A percentile compares a stretch with the other conserved stretches of the same genome.
Conservation (phyloP, 345 rosid species). For the Triadica sebifera region DNA sequence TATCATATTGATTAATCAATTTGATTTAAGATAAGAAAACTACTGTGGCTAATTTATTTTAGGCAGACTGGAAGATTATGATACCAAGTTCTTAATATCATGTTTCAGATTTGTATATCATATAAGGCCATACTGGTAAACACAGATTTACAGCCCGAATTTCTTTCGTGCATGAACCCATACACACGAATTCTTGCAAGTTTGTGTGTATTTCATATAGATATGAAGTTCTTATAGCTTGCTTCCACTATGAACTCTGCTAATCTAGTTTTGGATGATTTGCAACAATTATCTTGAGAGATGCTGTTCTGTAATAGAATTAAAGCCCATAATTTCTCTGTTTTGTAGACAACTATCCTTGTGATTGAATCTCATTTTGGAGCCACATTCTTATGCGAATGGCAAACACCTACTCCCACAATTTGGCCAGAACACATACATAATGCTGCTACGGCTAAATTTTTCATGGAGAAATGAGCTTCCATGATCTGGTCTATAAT, state of each 20-base stretch:
- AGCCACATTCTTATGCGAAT: slow-evolving; percentile 61
- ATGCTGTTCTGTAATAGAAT: background rate
- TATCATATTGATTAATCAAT: no score
- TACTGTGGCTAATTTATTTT: no score
- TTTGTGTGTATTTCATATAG: background rate
- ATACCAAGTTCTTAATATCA: no score
- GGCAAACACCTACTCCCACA: slow-evolving; percentile 93
- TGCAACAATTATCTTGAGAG: background rate
- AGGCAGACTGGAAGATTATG: no score
- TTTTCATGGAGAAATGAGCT: background rate
- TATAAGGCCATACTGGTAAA: no score
- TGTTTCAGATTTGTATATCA: no score
- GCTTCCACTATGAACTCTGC: background rate
- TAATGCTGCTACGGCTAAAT: slow-evolving; percentile 58
- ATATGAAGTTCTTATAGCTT: background rate
- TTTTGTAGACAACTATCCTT: slow-evolving; percentile 57
- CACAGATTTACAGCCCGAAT: no score
- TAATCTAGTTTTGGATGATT: background rate
- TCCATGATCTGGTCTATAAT: no score
- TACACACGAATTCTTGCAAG: background rate
- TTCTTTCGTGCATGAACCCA: background rate
- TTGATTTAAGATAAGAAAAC: no score
- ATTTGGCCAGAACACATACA: slow-evolving; percentile 86
- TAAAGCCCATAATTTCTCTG: background rate
- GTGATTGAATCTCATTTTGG: slow-evolving; percentile 72